Percentiles rank a stretch among this genome's conserved stretches.
phyloP scores from a whole-genome alignment of 495 filamentous ascomycete genomes.

The Aspergillus nidulans region DNA sequence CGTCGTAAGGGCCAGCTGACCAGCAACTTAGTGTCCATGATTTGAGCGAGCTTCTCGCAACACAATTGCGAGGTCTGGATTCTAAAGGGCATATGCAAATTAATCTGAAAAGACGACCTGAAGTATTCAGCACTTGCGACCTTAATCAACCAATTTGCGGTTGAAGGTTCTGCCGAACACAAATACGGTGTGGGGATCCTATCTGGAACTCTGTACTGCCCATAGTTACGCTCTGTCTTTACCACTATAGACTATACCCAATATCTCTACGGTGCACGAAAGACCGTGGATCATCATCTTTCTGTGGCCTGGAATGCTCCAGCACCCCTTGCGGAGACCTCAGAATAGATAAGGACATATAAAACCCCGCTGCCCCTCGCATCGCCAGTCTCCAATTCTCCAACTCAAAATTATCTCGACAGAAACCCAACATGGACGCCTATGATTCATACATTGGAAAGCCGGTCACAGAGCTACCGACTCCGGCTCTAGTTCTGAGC shows the following conservation, averaged over 20 bases:
- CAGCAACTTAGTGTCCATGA: too few species aligned
- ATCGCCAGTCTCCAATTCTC: neutral
- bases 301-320: neutral
- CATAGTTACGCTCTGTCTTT: too few species aligned
- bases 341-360: slow-evolving; percentile 1
- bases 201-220: too few species aligned
- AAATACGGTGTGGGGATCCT: neutral
- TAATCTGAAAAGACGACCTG: neutral
- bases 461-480: slow-evolving; percentile 24
- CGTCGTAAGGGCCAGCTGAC: too few species aligned
- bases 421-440: slow-evolving; percentile 21
- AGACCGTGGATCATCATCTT: neutral
- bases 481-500: slow-evolving; percentile 29
- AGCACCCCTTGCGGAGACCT: neutral
- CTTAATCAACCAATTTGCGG: neutral
- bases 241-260: neutral
- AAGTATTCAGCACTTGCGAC: neutral
- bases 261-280: neutral
- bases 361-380: slow-evolving; percentile 2
- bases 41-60: neutral
- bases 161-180: neutral
- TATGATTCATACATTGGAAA: slow-evolving; percentile 28
- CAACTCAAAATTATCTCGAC: neutral
- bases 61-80: neutral
- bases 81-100: neutral